Base-by-base conservation (phyloP, 2,329 filamentous ascomycete genomes). In the Nemania serpens region DNA sequence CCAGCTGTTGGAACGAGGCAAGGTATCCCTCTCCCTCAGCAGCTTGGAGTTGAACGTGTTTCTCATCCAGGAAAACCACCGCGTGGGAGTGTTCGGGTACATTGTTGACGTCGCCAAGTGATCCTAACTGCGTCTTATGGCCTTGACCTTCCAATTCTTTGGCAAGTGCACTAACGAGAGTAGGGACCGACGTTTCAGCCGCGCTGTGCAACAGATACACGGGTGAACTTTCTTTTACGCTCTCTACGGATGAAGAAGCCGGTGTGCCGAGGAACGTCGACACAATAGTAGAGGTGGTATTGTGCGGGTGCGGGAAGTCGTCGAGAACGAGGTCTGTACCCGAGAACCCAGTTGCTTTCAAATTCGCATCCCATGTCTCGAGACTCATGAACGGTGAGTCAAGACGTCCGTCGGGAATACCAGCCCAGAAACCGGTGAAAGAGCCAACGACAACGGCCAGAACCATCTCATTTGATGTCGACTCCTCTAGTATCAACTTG, bases 401-500 rank as follows among this genome's bases (percentile, higher is more conserved):
- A 2, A 34, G 62, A 56, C 29, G 17, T 2, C 58, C 58, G 25
- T 61, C 58, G 0, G 58, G 37, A 18, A 54, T 34, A 1, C 53
- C 62, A n/a, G 18, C 12, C 66, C 66, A 68, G 36, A 59, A 64
- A 7, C 66, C 59, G 0, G 49, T 66, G 3, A 68, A 37, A 0
- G 58, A 58, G 13, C 61, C 61, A 1, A 58, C 20, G 0, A 64
- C 29, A 15, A 63, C 37, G 3, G 59, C 65, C 25, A 45, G 49
- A 7, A 60, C 29, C 9, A 54, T 43, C 4, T 33, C 13, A 5
- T 55, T 56, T 12, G 43, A 18, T 2, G 55, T 64, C 57, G 61
- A 66, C 46, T 74, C 73, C 2, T 68, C 49, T 6, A 75, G 20
- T 7, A 74, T 13, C 1, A 74, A 63, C 18, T 63, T 67, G 0